Evolutionary conservation across 73 alveolate genomes (phyloP).

Genomic region (Diophrys appendiculata): DNA sequence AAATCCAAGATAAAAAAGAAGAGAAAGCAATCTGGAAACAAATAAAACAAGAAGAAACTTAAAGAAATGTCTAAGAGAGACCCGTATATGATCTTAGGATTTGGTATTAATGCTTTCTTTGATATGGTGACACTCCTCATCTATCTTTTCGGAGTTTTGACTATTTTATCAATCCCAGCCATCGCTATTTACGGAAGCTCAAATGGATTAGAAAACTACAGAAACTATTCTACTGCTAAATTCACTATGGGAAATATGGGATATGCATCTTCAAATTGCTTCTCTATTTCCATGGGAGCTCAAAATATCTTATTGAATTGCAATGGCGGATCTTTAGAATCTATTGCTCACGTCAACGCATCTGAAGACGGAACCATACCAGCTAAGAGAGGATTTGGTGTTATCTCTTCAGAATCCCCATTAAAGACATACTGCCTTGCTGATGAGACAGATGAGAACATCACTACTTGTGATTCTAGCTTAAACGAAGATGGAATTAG

Average conservation of each 20-base stretch:
- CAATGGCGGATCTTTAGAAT: not conserved
- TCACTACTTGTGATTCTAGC: not conserved
- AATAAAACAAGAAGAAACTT: too few relatives aligned
- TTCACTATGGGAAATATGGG: slow-evolving; percentile 60
- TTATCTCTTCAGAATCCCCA: not conserved
- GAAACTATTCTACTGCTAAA: not conserved
- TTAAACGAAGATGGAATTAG: not conserved
- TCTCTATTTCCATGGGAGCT: slow-evolving; percentile 2
- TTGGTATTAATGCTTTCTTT: slow-evolving; percentile 55
- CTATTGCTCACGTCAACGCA: not conserved
- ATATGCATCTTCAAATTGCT: slow-evolving; percentile 36
- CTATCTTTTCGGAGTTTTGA: slow-evolving; percentile 21
- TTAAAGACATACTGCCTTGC: slow-evolving; percentile 2
- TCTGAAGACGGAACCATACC: not conserved
- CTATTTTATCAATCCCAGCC: slow-evolving; percentile 53
- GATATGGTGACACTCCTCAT: slow-evolving; percentile 28
- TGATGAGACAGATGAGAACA: not conserved
- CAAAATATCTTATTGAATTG: not conserved
- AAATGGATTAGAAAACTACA: slow-evolving; percentile 12
- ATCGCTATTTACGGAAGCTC: slow-evolving; percentile 21
- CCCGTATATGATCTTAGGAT: slow-evolving; percentile 46
- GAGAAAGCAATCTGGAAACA: too few relatives aligned
- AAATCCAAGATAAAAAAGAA: too few relatives aligned
- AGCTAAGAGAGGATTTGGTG: not conserved
- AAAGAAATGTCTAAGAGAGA: too few relatives aligned